Conservation (phyloP, 1,139 yeast genomes). For the Ashbya aceris region DNA sequence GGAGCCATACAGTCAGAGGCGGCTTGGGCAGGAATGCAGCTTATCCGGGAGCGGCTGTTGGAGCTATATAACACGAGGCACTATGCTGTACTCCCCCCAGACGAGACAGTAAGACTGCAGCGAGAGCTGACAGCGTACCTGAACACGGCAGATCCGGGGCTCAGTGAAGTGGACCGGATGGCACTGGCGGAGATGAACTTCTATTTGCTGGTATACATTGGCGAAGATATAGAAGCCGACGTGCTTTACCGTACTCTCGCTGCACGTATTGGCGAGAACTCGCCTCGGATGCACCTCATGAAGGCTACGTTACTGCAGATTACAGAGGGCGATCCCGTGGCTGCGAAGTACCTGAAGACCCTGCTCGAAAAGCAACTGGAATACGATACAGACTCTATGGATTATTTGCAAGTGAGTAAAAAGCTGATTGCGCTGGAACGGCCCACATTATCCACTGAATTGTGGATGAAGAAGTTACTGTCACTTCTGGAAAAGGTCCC, state of each 20-base stretch:
- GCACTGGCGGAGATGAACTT: slow-evolving; percentile 64
- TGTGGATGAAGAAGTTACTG: slow-evolving; percentile 14
- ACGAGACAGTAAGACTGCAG: slow-evolving; percentile 31
- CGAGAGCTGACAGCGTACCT: slow-evolving; percentile 27
- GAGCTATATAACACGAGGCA: slow-evolving; percentile 32
- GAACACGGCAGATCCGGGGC: slow-evolving; percentile 17
- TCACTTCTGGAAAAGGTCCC: slow-evolving; percentile 37
- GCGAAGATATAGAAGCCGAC: slow-evolving; percentile 65
- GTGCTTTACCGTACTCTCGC: slow-evolving; percentile 49
- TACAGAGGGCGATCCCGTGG: slow-evolving; percentile 20
- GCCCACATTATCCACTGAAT: slow-evolving; percentile 9
- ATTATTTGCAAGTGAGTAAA: slow-evolving; percentile 23
- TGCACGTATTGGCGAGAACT: slow-evolving; percentile 52
- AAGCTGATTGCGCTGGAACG: slow-evolving; percentile 20
- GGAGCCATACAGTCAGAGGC: not conserved
- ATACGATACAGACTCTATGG: slow-evolving; percentile 24
- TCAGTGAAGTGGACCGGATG: slow-evolving; percentile 44
- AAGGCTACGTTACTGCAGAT: slow-evolving; percentile 24
- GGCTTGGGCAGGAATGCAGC: slow-evolving; percentile 8
- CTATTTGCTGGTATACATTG: slow-evolving; percentile 53
- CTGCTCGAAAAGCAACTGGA: slow-evolving; percentile 24
- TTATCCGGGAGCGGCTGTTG: slow-evolving; percentile 28
- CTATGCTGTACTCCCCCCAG: slow-evolving; percentile 34
- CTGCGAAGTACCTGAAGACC: slow-evolving; percentile 23
- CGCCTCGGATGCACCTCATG: slow-evolving; percentile 25